Conservation (phyloP, 768 basidiomycete genomes). For the Megacollybia marginata region DNA sequence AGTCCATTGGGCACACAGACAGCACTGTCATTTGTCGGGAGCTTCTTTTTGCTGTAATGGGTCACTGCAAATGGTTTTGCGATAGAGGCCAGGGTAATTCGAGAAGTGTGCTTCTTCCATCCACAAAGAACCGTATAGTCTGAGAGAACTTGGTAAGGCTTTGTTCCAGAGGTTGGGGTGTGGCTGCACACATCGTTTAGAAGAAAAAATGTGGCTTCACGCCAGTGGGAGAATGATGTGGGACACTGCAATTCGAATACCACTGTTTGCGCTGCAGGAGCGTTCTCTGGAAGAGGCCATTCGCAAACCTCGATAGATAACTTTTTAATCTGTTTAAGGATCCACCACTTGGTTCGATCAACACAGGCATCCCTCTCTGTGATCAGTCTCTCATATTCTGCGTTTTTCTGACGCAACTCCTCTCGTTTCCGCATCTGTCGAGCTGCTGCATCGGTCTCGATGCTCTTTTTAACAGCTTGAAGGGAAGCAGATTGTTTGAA, state of each 20-base stretch:
- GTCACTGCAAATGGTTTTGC: too few species aligned
- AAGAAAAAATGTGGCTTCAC: slow-evolving; percentile 29
- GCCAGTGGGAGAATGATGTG: slow-evolving; percentile 32
- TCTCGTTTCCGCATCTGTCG: slow-evolving; percentile 12
- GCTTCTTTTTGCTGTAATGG: background rate
- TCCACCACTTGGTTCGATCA: slow-evolving; percentile 23
- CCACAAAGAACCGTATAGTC: too few species aligned
- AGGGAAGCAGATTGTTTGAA: slow-evolving; percentile 16
- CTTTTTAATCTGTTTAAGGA: slow-evolving; percentile 7
- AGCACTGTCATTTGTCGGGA: background rate
- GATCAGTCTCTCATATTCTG: slow-evolving; percentile 11
- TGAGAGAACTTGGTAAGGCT: too few species aligned
- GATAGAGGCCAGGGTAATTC: too few species aligned
- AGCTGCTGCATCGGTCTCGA: slow-evolving; percentile 17
- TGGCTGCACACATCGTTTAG: slow-evolving; percentile 30
- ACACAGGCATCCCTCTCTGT: slow-evolving; percentile 1
- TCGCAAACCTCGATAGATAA: slow-evolving; percentile 20
- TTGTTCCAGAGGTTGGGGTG: too few species aligned
- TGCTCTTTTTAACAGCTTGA: slow-evolving; percentile 14
- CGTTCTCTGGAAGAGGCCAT: slow-evolving; percentile 33
- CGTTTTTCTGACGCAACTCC: slow-evolving; percentile 19
- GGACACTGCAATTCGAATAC: slow-evolving; percentile 38
- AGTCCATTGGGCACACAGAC: slow-evolving; percentile 2
- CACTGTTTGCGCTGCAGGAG: slow-evolving; percentile 14
- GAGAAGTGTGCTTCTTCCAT: too few species aligned